Base-by-base conservation (phyloP, 2,329 filamentous ascomycete genomes). In the Ceratocystis variospora region DNA sequence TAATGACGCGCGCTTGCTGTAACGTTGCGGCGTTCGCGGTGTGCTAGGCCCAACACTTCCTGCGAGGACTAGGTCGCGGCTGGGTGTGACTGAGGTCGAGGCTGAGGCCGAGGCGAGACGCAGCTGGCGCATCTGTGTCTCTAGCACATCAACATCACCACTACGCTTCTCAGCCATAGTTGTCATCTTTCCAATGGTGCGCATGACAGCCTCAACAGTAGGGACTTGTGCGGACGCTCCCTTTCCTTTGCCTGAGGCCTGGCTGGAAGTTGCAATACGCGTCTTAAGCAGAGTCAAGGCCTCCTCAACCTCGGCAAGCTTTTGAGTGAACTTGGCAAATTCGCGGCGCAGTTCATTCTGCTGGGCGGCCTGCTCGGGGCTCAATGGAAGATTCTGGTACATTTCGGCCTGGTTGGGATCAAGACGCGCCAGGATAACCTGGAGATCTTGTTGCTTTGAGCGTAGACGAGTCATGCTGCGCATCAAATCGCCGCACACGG, bases 121-220 rank as follows among this genome's bases (percentile, higher is more conserved):
- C 25, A 95, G 76, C 73, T 86, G 89, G 68, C 88, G 86, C 77
- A 99, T 84, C 73, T 96, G 89, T 61, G 86, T 84, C 76, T 97
- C 94, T 41, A 97, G 81, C 5, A 96, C 84, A 73, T 96, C 90
- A 64, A 99, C 86, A 71, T 97, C 93, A 67, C 87, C 89, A 73
- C 89, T 94, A 73, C 90, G 89, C 77, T 90, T 90, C 79, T 97
- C 90, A 0, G 89, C 89, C 87, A 96, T 93, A 68, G 80, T 83
- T 44, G 92, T 96, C 88, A 99, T 92, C 73, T 94, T 96, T 67
- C 81, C 80, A 70, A 99, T 96, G 0, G 94, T 99, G 68, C 89
- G 89, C 70, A 92, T 87, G 22, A 99, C 89, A 0, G 90, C 90
- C 71, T 96, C 94, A 8, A 96, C 89, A 0, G 92, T 96, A 0